Evolutionary conservation across 1,284 basidiomycete species (phyloP), one percentile per base, ranked within the genome.

Genomic region (Trichosporon inkin): DNA sequence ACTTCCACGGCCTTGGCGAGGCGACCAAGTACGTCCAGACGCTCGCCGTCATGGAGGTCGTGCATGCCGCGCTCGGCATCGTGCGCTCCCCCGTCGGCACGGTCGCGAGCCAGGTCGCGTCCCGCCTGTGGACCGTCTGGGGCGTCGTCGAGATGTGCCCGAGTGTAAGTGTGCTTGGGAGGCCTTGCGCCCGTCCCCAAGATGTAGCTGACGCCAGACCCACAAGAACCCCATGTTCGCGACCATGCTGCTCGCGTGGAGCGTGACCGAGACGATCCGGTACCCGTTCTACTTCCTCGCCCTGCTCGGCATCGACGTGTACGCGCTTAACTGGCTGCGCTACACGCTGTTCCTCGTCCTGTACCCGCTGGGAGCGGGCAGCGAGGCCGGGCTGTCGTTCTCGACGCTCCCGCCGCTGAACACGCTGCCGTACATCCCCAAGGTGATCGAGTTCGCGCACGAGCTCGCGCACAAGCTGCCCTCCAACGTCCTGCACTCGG

Each of bases 171-270:
- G n/a, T n/a, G n/a, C n/a, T n/a, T n/a, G n/a, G n/a, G n/a, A n/a
- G n/a, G n/a, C n/a, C n/a, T n/a, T n/a, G n/a, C n/a, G n/a, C n/a
- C n/a, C n/a, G n/a, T n/a, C n/a, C n/a, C n/a, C n/a, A n/a, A n/a
- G n/a, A n/a, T n/a, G n/a, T 57, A 11, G 34, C 58, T 40, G 19
- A 62, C 53, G 16, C 7, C 57, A 88, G 88, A 85, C 86, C 16
- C 87, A 85, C 64, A 76, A 81, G 5, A 88, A 85, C 72, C 90
- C 95, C 2, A 79, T 92, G 35, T 98, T 90, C 80, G 85, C 90
- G 3, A 87, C 88, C 54, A 95, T 97, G 92, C 84, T 98, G 56
- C 79, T 96, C 64, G 91, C 95, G 0, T 99, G 95, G 95, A 88
- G 89, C 2, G 68, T 89, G 60, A 92, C 93, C 40, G 95, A 99